Percentiles rank a stretch among this genome's conserved stretches.
Conservation (phyloP, 805 yeast species). For the Zygosaccharomyces gambellarensis region DNA sequence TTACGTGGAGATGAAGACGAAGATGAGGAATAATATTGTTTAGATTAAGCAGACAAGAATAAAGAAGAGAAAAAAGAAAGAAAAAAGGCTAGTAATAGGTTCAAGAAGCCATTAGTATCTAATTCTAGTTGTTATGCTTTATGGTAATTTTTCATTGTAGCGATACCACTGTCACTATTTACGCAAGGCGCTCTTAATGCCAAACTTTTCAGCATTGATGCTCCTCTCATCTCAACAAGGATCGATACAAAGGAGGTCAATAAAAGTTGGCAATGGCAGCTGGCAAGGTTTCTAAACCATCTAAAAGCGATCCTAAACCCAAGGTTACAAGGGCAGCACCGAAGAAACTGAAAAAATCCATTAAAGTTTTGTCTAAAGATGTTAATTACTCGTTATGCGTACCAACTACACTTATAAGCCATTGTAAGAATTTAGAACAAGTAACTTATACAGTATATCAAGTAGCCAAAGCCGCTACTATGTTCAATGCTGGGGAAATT, state of each 20-base stretch:
- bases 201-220: slow-evolving; percentile 2
- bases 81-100: not conserved
- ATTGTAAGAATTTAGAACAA: slow-evolving; percentile 66
- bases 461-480: slow-evolving; percentile 68
- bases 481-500: slow-evolving; percentile 68
- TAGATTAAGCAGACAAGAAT: not conserved
- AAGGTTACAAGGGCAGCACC: not conserved
- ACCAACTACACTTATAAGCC: slow-evolving; percentile 61
- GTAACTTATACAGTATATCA: slow-evolving; percentile 71
- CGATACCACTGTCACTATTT: slow-evolving; percentile 2
- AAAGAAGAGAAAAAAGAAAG: not conserved
- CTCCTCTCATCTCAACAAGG: slow-evolving; percentile 1
- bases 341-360: slow-evolving; percentile 16
- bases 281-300: not conserved
- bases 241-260: not conserved
- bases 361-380: slow-evolving; percentile 18
- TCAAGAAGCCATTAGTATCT: slow-evolving; percentile 1
- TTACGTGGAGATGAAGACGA: slow-evolving; percentile 20
- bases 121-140: slow-evolving; percentile 3
- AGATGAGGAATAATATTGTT: slow-evolving; percentile 10
- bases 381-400: slow-evolving; percentile 58
- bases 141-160: slow-evolving; percentile 1
- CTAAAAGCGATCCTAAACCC: not conserved
- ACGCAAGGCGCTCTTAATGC: slow-evolving; percentile 2
- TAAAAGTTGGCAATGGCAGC: slow-evolving; percentile 2